Base-by-base conservation (phyloP, 257 asterid genomes). In the Agastache rugosa region DNA sequence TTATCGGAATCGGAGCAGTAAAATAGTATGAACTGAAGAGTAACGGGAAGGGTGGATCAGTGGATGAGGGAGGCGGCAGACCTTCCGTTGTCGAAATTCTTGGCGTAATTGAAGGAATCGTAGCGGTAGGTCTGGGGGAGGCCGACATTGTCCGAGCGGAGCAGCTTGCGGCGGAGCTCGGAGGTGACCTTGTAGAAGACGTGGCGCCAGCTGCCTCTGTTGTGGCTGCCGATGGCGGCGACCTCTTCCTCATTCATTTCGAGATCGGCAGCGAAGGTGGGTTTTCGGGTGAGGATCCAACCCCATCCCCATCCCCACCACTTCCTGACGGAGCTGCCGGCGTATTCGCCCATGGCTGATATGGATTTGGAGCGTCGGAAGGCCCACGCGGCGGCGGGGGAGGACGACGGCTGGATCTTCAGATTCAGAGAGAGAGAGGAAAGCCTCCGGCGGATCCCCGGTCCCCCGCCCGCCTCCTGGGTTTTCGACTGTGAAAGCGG, bases 271-370 rank as follows among this genome's bases (percentile, higher is more conserved):
- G 93, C 96, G 72, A 93, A 89, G 8, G 86, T 59, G 8, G 91
- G 97, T 53, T 87, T 93, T 16, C 90, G 81, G 20, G 96, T 86
- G 67, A 90, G 86, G 84, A 90, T 79, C 98, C 96, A 90, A 4
- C 78, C 83, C 88, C 83, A 83, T 47, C 96, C 96, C 93, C 88
- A 85, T 0, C 78, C 87, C 98, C 98, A 94, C 98, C 98, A 94
- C 81, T 81, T 76, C 65, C 82, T 78, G 44, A 87, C 82, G 19
- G 96, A 87, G 66, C 51, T 73, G 47, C 88, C 91, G 5, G 93
- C 89, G 59, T 69, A 71, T 67, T 81, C 83, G 1, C 84, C 82
- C 85, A 83, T 60, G 48, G 80, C 81, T 10, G 90, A 82, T 22
- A 89, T 55, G 19, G 97, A 87, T 71, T 86, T 93, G 78, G 97